phyloP scores from a whole-genome alignment of 139 green algal genomes.

The Mychonastes homosphaera region DNA sequence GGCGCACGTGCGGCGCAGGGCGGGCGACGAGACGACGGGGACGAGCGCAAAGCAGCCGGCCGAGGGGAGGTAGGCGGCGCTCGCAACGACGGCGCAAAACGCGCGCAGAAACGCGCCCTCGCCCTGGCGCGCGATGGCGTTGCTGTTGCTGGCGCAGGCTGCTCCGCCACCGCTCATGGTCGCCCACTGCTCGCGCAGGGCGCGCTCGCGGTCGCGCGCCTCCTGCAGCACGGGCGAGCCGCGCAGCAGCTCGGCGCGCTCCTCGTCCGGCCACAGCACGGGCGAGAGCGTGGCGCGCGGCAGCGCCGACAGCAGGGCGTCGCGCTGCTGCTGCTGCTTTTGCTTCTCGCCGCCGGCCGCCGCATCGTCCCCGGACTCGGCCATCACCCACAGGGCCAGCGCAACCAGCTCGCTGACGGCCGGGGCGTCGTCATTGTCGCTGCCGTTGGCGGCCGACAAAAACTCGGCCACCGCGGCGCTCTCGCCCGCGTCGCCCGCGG shows the following conservation, averaged over 20 bases:
- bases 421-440: too few species aligned
- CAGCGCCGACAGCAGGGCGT: constrained; percentile 31
- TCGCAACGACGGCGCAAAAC: constrained; percentile 72
- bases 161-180: too few species aligned
- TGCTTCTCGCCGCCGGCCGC: neutral
- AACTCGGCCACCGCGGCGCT: constrained; percentile 43
- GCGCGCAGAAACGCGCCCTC: constrained; percentile 51
- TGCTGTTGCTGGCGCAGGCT: constrained; percentile 23
- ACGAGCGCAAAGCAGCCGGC: constrained; percentile 85
- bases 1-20: constrained; percentile 44
- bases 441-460: too few species aligned
- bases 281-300: constrained; percentile 34
- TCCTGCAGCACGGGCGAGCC: constrained; percentile 30
- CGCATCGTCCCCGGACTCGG: constrained; percentile 44
- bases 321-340: constrained; percentile 16
- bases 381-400: constrained; percentile 79
- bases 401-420: constrained; percentile 63
- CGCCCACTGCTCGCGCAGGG: constrained; percentile 52
- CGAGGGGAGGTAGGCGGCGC: constrained; percentile 67
- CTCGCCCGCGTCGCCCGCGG: constrained; percentile 58
- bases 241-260: constrained; percentile 18
- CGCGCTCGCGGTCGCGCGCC: constrained; percentile 23
- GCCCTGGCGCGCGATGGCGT: constrained; percentile 14
- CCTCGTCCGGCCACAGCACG: constrained; percentile 42
- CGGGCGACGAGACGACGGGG: constrained; percentile 38